Conservation (phyloP, 2,329 filamentous ascomycete species). For the Colletotrichum plurivorum region DNA sequence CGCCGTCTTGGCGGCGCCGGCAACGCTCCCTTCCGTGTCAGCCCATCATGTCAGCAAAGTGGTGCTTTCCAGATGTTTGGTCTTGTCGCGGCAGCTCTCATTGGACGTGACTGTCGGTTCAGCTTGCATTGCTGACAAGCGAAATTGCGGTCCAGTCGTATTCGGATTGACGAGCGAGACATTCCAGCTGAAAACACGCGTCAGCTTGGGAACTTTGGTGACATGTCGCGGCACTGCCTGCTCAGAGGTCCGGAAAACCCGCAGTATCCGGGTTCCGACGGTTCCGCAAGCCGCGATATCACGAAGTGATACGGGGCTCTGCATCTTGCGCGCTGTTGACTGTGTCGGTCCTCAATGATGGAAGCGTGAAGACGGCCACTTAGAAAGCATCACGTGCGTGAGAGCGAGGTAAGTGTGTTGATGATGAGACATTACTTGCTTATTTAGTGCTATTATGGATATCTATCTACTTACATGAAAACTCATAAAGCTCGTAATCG, state of each 20-base stretch:
- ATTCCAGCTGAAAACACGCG: background rate
- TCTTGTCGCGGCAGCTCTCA: background rate
- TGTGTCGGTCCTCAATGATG: background rate
- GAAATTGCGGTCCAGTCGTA: slow-evolving; percentile 26
- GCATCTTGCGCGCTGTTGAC: background rate
- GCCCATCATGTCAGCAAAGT: slow-evolving; percentile 3
- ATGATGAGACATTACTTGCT: background rate
- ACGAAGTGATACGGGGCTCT: too few species aligned
- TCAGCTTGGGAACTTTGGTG: background rate
- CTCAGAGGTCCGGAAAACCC: background rate
- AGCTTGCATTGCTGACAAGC: slow-evolving; percentile 5
- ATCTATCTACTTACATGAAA: background rate
- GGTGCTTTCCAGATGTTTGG: background rate
- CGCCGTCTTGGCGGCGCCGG: background rate
- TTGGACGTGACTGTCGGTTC: background rate
- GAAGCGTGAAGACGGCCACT: background rate
- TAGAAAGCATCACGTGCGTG: too few species aligned
- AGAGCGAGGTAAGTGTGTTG: too few species aligned
- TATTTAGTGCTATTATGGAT: slow-evolving; percentile 3
- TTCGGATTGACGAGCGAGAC: slow-evolving; percentile 13
- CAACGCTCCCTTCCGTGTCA: slow-evolving; percentile 26
- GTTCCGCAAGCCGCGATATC: background rate
- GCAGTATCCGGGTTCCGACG: too few species aligned
- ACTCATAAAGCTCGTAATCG: slow-evolving; percentile 16
- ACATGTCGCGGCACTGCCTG: background rate